These are phyloP conservation scores for Gleditsia sinensis DNA, from an alignment of 306 rosid genomes.

Conservation along the genomic window DNA sequence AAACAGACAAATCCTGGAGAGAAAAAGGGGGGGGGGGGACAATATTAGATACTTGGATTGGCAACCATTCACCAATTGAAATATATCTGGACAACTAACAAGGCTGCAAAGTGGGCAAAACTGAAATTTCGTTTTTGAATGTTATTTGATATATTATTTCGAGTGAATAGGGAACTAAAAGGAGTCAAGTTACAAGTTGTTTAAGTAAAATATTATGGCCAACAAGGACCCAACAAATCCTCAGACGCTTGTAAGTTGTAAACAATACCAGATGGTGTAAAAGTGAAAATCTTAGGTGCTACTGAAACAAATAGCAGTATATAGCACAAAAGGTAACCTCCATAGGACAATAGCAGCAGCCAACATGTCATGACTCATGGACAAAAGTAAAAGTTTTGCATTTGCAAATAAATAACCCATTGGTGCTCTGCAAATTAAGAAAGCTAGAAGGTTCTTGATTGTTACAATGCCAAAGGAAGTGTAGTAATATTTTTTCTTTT, in stretches of 20 bases:
- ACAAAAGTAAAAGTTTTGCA: background rate
- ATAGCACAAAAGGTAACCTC: background rate
- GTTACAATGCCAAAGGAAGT: slow-evolving; percentile 24
- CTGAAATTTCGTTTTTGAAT: background rate
- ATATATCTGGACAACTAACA: background rate
- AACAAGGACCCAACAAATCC: background rate
- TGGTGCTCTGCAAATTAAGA: background rate
- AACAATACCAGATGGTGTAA: background rate
- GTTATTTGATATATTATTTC: background rate
- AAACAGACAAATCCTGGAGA: background rate
- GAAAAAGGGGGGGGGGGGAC: too few relatives aligned
- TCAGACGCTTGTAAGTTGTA: background rate
- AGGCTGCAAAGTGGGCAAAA: background rate
- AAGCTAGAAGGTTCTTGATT: background rate
- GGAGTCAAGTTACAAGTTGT: background rate
- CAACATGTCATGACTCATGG: background rate
- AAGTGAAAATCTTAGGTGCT: background rate
- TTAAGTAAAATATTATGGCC: background rate
- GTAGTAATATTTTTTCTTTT: background rate
- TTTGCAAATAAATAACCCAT: background rate
- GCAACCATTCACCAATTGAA: slow-evolving; percentile 5
- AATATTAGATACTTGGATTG: too few relatives aligned
- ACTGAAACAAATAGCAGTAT: background rate
- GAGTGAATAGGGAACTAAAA: background rate
- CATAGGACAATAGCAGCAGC: background rate